Base-by-base conservation (phyloP, 139 green algal species). In the Tetratostichococcus sp. region DNA sequence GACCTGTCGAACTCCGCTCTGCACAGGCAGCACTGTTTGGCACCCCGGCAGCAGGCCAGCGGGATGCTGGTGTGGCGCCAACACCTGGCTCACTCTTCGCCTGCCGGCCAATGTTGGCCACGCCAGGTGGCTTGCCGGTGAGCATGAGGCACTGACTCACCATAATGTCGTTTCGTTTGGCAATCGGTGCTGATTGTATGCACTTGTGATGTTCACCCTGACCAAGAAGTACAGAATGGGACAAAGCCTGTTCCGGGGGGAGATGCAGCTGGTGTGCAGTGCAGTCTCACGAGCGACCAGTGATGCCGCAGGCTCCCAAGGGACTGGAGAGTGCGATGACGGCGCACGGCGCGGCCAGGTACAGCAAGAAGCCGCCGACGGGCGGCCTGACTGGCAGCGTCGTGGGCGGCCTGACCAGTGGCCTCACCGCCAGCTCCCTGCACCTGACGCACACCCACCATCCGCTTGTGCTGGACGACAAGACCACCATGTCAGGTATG, bases 121-220 rank as follows among this genome's bases (percentile, higher is more conserved):
- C 62, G 5, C 62, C 30, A 22, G 75, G 68, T 83, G 89, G 81
- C 39, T 23, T 87, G 67, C 75, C 89, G 78, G 78, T 89, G 73
- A 72, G 75, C 21, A 79, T 82, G n/a, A n/a, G n/a, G n/a, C n/a
- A n/a, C n/a, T n/a, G n/a, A n/a, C n/a, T n/a, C n/a, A n/a, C n/a
- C n/a, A n/a, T n/a, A n/a, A n/a, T n/a, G n/a, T n/a, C n/a, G n/a
- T n/a, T n/a, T n/a, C n/a, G n/a, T n/a, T n/a, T n/a, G n/a, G 39
- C 67, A 77, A 39, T 23, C 19, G 0, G 83, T 87, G 32, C 73
- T 90, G 67, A 80, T 88, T 65, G 71, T 66, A 35, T 73, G 69
- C 42, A 76, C 62, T 21, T 68, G 79, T 16, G 23, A n/a, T n/a
- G n/a, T n/a, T n/a, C n/a, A n/a, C n/a, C n/a, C n/a, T n/a, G n/a